Evolutionary conservation across 345 rosid genomes (phyloP).

Genomic region (Garcia nutans): DNA sequence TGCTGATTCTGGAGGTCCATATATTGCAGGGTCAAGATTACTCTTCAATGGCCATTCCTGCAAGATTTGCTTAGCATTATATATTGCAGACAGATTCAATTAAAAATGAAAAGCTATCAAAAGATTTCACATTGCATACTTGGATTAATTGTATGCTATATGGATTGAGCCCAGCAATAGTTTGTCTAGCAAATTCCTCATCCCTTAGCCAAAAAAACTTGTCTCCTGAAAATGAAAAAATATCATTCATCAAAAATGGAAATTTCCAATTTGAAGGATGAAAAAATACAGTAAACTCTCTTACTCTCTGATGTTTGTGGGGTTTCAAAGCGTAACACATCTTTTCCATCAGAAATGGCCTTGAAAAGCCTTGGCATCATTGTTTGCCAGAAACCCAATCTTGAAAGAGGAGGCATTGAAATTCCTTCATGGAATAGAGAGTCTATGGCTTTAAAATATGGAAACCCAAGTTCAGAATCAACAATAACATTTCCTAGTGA

Average conservation of each 20-base stretch:
- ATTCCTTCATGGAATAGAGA: slow-evolving; percentile 59
- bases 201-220: slow-evolving; percentile 73
- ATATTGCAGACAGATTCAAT: too few relatives aligned
- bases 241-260: too few relatives aligned
- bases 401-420: slow-evolving; percentile 28
- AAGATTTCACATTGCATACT: slow-evolving; percentile 26
- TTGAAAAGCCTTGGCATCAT: slow-evolving; percentile 58
- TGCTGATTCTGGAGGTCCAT: slow-evolving; percentile 62
- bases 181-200: slow-evolving; percentile 74
- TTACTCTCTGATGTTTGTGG: slow-evolving; percentile 52
- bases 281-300: not conserved
- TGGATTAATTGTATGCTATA: slow-evolving; percentile 45
- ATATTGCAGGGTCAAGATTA: slow-evolving; percentile 57
- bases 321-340: slow-evolving; percentile 51
- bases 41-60: slow-evolving; percentile 90
- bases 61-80: not conserved
- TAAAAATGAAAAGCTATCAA: too few relatives aligned
- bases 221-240: slow-evolving; percentile 46
- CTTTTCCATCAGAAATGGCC: slow-evolving; percentile 38
- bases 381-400: slow-evolving; percentile 38
- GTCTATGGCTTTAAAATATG: slow-evolving; percentile 63
- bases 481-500: slow-evolving; percentile 42
- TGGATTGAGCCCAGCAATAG: slow-evolving; percentile 82
- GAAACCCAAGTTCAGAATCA: slow-evolving; percentile 51
- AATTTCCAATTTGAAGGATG: too few relatives aligned